These are phyloP conservation scores for Trichosporon ovoides DNA, from an alignment of 1,284 basidiomycete genomes.

Conservation along the genomic window DNA sequence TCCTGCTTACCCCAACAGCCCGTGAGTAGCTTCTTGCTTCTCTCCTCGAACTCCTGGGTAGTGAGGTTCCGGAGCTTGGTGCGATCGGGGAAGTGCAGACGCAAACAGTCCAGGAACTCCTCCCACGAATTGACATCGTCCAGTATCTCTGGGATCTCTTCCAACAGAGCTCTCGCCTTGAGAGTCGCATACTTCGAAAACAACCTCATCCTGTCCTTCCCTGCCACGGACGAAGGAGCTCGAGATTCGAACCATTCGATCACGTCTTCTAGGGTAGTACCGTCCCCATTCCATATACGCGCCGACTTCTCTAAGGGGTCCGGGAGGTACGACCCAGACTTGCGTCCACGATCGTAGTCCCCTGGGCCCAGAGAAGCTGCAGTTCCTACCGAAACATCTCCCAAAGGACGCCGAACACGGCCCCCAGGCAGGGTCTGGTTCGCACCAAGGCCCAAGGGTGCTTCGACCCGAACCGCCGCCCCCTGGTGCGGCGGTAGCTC, in stretches of 20 bases:
- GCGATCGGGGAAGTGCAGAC: background rate
- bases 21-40: background rate
- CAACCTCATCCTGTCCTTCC: background rate
- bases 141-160: background rate
- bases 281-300: background rate
- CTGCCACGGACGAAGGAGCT: background rate
- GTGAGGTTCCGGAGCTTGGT: background rate
- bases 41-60: background rate
- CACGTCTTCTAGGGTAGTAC: background rate
- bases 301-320: background rate
- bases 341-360: background rate
- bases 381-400: no score
- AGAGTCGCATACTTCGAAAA: background rate
- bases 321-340: background rate
- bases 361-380: background rate
- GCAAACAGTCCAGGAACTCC: background rate
- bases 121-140: background rate
- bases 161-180: background rate
- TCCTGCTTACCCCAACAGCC: background rate
- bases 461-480: background rate
- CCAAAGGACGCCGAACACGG: no score
- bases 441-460: background rate
- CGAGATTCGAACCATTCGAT: background rate
- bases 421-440: no score
- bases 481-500: background rate